Evolutionary conservation across 352 stramenopile genomes (phyloP).

Genomic region (Albugo candida): DNA sequence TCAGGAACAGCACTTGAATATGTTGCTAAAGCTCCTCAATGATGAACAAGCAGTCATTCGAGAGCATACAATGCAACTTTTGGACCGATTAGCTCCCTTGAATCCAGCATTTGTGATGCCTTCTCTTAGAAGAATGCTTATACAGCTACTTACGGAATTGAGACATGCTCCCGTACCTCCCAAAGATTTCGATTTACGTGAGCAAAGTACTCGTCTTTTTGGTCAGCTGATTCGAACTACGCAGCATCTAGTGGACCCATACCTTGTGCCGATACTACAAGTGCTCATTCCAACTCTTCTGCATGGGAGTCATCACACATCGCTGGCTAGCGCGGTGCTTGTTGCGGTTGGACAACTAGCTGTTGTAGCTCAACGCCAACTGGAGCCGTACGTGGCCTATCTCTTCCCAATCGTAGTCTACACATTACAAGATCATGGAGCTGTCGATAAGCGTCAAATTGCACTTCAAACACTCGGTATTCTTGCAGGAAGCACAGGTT

Average conservation of each 20-base stretch:
- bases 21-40: slow-evolving; percentile 91
- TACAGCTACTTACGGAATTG: slow-evolving; percentile 90
- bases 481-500: slow-evolving; percentile 84
- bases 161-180: slow-evolving; percentile 52
- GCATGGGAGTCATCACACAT: slow-evolving; percentile 34
- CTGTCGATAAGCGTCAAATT: slow-evolving; percentile 88
- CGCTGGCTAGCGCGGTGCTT: slow-evolving; percentile 52
- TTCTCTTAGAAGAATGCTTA: slow-evolving; percentile 83
- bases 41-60: slow-evolving; percentile 82
- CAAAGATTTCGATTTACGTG: slow-evolving; percentile 49
- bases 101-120: slow-evolving; percentile 95
- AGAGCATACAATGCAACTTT: slow-evolving; percentile 79
- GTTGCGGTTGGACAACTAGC: slow-evolving; percentile 83
- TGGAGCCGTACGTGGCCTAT: slow-evolving; percentile 86
- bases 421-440: slow-evolving; percentile 92
- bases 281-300: slow-evolving; percentile 77
- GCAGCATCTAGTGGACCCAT: slow-evolving; percentile 77
- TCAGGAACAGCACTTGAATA: slow-evolving; percentile 81
- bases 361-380: slow-evolving; percentile 74
- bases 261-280: slow-evolving; percentile 51
- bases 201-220: slow-evolving; percentile 78
- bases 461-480: slow-evolving; percentile 91
- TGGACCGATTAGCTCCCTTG: slow-evolving; percentile 83
- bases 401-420: slow-evolving; percentile 92
- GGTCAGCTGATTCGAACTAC: slow-evolving; percentile 59